Conservation (phyloP, 305 asterid genomes). For the Fraxinus ornus region DNA sequence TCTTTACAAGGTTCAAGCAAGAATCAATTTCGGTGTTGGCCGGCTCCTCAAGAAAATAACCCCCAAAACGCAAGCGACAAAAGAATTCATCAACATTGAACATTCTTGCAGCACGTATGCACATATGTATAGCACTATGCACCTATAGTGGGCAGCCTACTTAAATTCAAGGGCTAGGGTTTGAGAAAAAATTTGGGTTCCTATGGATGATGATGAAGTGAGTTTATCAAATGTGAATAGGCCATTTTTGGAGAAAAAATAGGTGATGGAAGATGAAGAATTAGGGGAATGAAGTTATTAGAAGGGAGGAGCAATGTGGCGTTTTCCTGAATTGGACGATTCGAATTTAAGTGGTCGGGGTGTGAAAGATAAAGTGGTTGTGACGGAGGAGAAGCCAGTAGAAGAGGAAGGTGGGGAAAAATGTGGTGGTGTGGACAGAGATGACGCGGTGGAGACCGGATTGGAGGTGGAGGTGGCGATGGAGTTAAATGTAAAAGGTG, state of each 20-base stretch:
- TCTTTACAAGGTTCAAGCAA: neutral
- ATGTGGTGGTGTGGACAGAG: constrained; percentile 21
- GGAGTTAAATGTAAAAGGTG: neutral
- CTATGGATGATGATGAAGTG: constrained; percentile 47
- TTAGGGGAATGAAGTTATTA: constrained; percentile 18
- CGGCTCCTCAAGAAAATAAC: neutral
- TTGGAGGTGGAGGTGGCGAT: constrained; percentile 19
- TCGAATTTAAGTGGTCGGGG: constrained; percentile 26
- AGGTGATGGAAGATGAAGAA: constrained; percentile 31
- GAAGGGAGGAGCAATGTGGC: constrained; percentile 34
- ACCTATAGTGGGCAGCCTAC: neutral
- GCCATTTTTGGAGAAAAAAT: constrained; percentile 22
- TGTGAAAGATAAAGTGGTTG: constrained; percentile 22
- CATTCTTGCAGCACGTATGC: constrained; percentile 1
- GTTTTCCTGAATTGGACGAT: constrained; percentile 26
- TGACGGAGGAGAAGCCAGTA: constrained; percentile 24
- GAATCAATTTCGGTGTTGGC: neutral
- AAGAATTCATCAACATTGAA: neutral
- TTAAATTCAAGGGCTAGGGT: constrained; percentile 57
- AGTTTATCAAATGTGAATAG: constrained; percentile 28
- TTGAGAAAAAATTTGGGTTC: constrained; percentile 23
- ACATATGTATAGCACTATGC: neutral
- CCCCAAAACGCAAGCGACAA: neutral
- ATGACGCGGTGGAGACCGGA: constrained; percentile 17
- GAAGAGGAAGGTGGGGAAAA: constrained; percentile 24